Evolutionary conservation across 2,329 filamentous ascomycete genomes (phyloP), one percentile per base, ranked within the genome.

Genomic region (Pseudocercospora musae): DNA sequence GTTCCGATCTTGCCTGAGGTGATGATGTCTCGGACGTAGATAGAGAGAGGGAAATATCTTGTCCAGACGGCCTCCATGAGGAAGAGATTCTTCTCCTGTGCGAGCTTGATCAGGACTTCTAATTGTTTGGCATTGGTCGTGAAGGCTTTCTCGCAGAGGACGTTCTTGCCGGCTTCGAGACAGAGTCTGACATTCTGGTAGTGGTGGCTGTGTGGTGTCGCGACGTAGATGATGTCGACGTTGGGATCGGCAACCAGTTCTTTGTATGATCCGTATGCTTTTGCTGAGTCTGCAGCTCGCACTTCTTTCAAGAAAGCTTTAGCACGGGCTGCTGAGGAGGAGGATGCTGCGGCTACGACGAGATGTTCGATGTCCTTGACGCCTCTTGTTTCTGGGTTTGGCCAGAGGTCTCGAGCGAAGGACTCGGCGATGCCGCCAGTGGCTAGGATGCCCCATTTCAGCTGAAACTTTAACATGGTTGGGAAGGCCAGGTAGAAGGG

Each of bases 181-280:
- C 88, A 89, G n/a, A 96, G 84, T 85, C 92, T 91, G 66, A 87
- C 85, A 78, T 96, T 94, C 76, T 96, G 91, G 80, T 93, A 96
- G 80, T 96, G 92, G 76, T 96, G 92, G 70, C 90, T 93, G 79
- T 96, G 92, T 15, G 92, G 92, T 3, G 92, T 96, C 23, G 91
- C 92, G 60, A 96, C 86, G 77, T 96, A 96, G 78, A 96, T 79
- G 70, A 96, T 90, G 76, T 96, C 90, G 68, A 96, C 85, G 70
- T 91, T 84, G 6, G 88, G 80, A 74, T 96, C 91, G 56, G 85
- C 84, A 25, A 94, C 91, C 27, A 96, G 84, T 74, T 92, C 90
- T 65, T 87, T 83, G 77, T 96, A 96, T 10, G 88, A 91, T 62
- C 89, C 90, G 74, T 96, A 96, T 9, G 88, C 83, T 70, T 85